Percentiles rank a stretch among this genome's conserved stretches.
These are phyloP conservation scores for Prillingera fragicola DNA, from an alignment of 1,284 basidiomycete species.

Conservation along the genomic window DNA sequence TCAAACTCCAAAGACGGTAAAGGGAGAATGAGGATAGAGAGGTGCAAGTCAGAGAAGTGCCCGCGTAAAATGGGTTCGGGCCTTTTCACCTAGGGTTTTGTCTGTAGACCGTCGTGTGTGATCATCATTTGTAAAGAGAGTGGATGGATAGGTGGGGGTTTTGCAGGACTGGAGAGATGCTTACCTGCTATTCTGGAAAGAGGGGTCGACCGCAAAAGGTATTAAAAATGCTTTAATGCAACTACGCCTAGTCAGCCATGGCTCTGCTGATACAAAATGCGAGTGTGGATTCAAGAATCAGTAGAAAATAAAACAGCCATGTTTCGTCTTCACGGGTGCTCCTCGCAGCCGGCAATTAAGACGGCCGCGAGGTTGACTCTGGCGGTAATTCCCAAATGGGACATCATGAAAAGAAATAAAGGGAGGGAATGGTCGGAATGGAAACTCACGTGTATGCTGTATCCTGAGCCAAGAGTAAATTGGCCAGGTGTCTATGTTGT, in stretches of 20 bases:
- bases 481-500: not conserved
- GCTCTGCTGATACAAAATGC: slow-evolving; percentile 4
- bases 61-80: slow-evolving; percentile 39
- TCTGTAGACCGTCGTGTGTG: slow-evolving; percentile 48
- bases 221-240: no score
- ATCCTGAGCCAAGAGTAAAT: slow-evolving; percentile 2
- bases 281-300: slow-evolving; percentile 26
- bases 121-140: slow-evolving; percentile 41
- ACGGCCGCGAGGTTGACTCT: slow-evolving; percentile 35
- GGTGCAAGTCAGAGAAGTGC: slow-evolving; percentile 35
- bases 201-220: no score
- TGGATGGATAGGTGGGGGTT: not conserved
- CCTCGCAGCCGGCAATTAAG: slow-evolving; percentile 28
- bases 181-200: no score
- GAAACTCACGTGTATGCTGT: slow-evolving; percentile 9
- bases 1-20: not conserved
- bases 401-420: slow-evolving; percentile 34
- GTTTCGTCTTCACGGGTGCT: slow-evolving; percentile 41
- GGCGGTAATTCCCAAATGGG: slow-evolving; percentile 49
- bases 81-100: slow-evolving; percentile 38
- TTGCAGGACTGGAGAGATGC: no score
- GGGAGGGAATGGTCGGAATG: not conserved
- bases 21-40: not conserved
- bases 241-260: slow-evolving; percentile 17
- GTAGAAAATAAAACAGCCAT: slow-evolving; percentile 49